Percentiles rank a stretch among this genome's conserved stretches.
Conservation (phyloP, 129 eudicot genomes). For the Erigeron canadensis region DNA sequence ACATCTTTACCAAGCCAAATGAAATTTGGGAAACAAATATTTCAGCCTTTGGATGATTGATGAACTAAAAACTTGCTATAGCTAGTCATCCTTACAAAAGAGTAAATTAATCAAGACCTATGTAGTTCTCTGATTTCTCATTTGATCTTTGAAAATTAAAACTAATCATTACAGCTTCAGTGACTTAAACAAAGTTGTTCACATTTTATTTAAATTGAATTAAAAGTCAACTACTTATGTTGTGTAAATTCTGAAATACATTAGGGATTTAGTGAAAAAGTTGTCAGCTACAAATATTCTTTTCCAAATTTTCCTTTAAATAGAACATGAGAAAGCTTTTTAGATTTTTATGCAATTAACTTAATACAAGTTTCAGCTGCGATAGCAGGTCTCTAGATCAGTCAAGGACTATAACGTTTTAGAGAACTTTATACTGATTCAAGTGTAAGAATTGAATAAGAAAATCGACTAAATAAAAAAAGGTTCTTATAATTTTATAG, state of each 20-base stretch:
- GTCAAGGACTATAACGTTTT: not conserved
- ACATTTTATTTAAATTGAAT: not conserved
- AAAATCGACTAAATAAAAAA: not conserved
- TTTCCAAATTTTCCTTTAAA: not conserved
- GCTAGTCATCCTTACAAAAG: not conserved
- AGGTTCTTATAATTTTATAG: not conserved
- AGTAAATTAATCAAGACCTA: not conserved
- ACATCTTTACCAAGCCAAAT: slow-evolving; percentile 7
- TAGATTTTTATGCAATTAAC: slow-evolving; percentile 9
- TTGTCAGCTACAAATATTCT: not conserved
- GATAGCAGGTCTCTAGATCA: slow-evolving; percentile 4
- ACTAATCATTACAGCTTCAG: not conserved
- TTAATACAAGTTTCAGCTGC: slow-evolving; percentile 9
- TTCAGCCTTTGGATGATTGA: not conserved
- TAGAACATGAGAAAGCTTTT: not conserved
- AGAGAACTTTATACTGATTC: not conserved
- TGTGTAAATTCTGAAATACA: not conserved
- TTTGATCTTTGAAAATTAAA: not conserved
- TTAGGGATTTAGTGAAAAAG: not conserved
- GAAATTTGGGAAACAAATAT: not conserved
- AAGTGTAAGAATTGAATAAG: not conserved
- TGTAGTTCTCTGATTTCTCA: not conserved
- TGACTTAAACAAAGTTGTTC: not conserved
- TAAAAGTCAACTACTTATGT: not conserved
- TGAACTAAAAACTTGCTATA: slow-evolving; percentile 5